Conservation (phyloP, 2,329 filamentous ascomycete genomes). For the Magnaporthales sp. region DNA sequence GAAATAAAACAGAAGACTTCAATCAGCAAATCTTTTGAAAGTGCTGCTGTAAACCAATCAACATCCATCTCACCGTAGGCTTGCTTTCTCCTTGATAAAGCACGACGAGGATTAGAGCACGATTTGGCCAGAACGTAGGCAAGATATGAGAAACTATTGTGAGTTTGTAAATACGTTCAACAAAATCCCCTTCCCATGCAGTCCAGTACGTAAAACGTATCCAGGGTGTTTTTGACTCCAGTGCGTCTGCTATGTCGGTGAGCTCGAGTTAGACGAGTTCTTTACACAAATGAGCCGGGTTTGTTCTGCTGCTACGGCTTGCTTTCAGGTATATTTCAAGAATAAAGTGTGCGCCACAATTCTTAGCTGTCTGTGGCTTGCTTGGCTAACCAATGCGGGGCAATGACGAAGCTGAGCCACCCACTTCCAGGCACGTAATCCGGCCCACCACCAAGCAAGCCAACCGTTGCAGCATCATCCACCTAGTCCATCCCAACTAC, state of each 20-base stretch:
- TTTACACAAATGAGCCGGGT: background rate
- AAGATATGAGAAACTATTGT: background rate
- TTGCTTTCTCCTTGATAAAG: background rate
- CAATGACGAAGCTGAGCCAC: slow-evolving; percentile 2
- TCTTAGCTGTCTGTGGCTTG: background rate
- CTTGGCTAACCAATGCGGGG: background rate
- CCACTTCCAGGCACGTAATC: slow-evolving; percentile 2
- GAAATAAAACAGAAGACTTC: background rate
- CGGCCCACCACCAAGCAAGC: slow-evolving; percentile 2
- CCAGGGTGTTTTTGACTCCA: background rate
- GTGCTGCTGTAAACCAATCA: background rate
- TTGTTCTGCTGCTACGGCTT: no score
- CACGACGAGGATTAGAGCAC: background rate
- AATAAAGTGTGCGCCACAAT: background rate
- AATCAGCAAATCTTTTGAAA: background rate
- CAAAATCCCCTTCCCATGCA: background rate
- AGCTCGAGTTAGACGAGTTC: background rate
- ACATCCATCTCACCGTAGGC: background rate
- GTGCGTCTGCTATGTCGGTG: background rate
- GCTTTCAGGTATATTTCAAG: no score
- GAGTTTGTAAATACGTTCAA: background rate
- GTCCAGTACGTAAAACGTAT: background rate
- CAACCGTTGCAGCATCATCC: background rate
- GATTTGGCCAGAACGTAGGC: background rate
- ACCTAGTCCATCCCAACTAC: background rate